Conservation (phyloP, 352 stramenopile genomes). For the Phytopythium mirpurense region DNA sequence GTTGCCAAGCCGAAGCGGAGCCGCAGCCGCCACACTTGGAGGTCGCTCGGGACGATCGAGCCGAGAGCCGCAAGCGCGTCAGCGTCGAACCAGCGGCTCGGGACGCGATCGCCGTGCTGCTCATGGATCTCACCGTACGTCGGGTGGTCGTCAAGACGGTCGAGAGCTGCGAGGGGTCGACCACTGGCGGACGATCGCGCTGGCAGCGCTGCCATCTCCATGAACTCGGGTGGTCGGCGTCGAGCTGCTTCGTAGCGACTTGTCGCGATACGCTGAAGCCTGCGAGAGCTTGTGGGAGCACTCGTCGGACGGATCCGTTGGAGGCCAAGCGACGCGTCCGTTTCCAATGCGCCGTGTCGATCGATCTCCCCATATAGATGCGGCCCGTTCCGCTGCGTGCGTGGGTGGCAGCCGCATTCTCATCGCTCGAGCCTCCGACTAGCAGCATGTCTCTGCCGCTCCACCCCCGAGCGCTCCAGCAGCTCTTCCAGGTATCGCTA, state of each 20-base stretch:
- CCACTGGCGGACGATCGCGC: not conserved
- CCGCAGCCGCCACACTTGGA: slow-evolving; percentile 36
- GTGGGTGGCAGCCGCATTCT: not conserved
- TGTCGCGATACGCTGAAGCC: too few relatives aligned
- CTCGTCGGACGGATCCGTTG: too few relatives aligned
- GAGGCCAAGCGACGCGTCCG: too few relatives aligned
- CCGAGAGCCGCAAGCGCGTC: slow-evolving; percentile 10
- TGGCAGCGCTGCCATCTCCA: not conserved
- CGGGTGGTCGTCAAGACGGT: not conserved
- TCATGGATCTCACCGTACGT: not conserved
- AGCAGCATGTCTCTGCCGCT: slow-evolving; percentile 13
- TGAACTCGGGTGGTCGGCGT: too few relatives aligned
- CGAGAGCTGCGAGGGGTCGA: not conserved
- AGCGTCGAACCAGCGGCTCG: slow-evolving; percentile 11
- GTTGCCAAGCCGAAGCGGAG: slow-evolving; percentile 36
- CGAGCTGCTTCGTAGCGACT: too few relatives aligned
- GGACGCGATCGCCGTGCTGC: not conserved
- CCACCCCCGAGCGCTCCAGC: slow-evolving; percentile 25
- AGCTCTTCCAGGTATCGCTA: slow-evolving; percentile 26
- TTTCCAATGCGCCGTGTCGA: too few relatives aligned
- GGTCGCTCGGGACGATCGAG: slow-evolving; percentile 7
- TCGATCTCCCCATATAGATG: not conserved
- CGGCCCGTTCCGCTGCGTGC: too few relatives aligned
- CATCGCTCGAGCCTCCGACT: not conserved
- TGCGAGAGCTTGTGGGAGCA: too few relatives aligned